Base-by-base conservation (phyloP, 352 stramenopile genomes). In the Pythium phragmiticola region DNA sequence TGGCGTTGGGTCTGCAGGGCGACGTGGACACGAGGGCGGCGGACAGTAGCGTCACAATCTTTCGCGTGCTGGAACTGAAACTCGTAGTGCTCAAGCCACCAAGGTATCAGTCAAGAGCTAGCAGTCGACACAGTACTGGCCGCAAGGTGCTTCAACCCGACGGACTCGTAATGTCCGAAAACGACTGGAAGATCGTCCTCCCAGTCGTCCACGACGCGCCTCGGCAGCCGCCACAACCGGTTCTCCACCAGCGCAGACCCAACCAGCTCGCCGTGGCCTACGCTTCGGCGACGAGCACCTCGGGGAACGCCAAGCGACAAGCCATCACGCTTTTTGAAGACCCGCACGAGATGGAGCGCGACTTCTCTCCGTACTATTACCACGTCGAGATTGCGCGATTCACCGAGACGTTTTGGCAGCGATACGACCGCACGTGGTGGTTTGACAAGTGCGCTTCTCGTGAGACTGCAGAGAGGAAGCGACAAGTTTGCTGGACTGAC, bases 401-500 rank as follows among this genome's bases (percentile, higher is more conserved):
- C 60, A 77, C 77, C 4, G 64, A 80, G 60, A 85, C 82, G 4
- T 93, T 91, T 58, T 93, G 84, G 84, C 54, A 73, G 11, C 75
- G 84, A 16, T 93, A 93, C 62, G 83, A 91, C 46, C 76, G 72
- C 42, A 88, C 81, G 17, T 91, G 84, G 82, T 93, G 84, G 82
- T 93, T 93, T 57, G 76, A 91, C 52, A 88, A 88, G 79, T 84
- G 58, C 42, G 70, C 73, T 12, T 1, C n/a, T 19, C 42, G 33
- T 51, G 14, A 3, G 16, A 49, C 14, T 41, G 16, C 41, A 30
- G 26, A 30, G 26, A 5, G 26, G 26, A 5, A 30, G 26, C 2
- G 26, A 30, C 26, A 5, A 5, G 7, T 19, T 30, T 23, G 30
- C 36, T 19, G 26, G 26, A 30, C 19, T 33, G 8, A 45, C 42